Evolutionary conservation across 2,329 filamentous ascomycete genomes (phyloP).

Genomic region (Alternaria sp.): DNA sequence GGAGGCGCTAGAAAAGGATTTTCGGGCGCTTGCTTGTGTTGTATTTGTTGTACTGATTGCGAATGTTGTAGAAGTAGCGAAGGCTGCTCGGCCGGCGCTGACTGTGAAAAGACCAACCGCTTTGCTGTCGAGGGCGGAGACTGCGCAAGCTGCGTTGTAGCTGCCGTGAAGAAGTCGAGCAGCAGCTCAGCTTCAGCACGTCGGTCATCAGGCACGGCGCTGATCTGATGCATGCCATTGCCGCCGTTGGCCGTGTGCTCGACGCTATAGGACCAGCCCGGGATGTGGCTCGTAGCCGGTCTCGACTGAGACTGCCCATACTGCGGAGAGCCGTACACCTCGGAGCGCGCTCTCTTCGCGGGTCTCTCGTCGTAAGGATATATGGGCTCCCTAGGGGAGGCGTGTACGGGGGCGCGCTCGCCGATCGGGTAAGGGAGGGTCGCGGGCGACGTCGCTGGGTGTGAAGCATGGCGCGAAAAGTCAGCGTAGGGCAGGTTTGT

Average conservation of each 20-base stretch:
- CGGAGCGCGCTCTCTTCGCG: constrained; percentile 66
- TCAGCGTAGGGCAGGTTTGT: constrained; percentile 42
- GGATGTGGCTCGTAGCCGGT: constrained; percentile 56
- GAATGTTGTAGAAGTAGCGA: not conserved
- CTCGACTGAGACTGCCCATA: constrained; percentile 46
- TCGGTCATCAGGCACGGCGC: constrained; percentile 43
- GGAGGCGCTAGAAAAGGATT: constrained; percentile 15
- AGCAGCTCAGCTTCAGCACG: constrained; percentile 56
- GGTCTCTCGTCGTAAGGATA: constrained; percentile 54
- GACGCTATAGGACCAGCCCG: constrained; percentile 48
- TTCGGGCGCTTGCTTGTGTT: constrained; percentile 11
- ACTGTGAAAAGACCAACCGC: constrained; percentile 36
- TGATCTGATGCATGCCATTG: constrained; percentile 38
- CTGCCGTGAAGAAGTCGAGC: constrained; percentile 50
- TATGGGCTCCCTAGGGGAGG: constrained; percentile 15
- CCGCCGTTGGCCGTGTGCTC: constrained; percentile 47
- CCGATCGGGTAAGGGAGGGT: constrained; percentile 22
- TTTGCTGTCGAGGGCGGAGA: constrained; percentile 36
- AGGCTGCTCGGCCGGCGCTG: constrained; percentile 14
- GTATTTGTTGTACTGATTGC: constrained; percentile 1
- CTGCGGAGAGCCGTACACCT: constrained; percentile 56
- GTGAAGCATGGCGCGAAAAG: constrained; percentile 28
- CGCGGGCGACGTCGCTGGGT: constrained; percentile 28
- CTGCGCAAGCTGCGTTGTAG: constrained; percentile 33
- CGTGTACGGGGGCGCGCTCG: constrained; percentile 33